These are phyloP conservation scores for Zasmidium cellare DNA, from an alignment of 2,329 filamentous ascomycete genomes.

Conservation along the genomic window DNA sequence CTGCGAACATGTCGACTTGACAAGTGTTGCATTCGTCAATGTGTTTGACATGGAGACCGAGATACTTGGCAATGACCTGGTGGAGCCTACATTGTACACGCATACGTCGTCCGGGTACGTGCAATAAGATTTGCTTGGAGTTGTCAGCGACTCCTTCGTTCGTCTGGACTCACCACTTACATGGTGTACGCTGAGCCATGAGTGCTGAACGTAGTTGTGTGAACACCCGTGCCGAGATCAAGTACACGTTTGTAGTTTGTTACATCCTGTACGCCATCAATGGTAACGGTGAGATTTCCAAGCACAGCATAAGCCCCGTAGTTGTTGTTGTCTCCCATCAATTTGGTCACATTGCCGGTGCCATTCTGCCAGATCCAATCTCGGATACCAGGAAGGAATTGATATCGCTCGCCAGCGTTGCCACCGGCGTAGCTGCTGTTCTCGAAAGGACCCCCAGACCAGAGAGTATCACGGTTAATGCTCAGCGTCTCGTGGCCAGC, in stretches of 20 bases:
- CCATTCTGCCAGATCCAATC: slow-evolving; percentile 51
- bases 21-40: slow-evolving; percentile 28
- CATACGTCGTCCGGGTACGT: slow-evolving; percentile 45
- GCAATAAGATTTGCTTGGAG: slow-evolving; percentile 44
- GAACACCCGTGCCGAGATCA: slow-evolving; percentile 47
- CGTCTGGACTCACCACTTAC: slow-evolving; percentile 1
- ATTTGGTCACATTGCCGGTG: slow-evolving; percentile 44
- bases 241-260: slow-evolving; percentile 44
- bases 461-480: slow-evolving; percentile 52
- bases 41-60: slow-evolving; percentile 46
- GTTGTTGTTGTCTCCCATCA: slow-evolving; percentile 42
- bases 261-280: slow-evolving; percentile 35
- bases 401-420: slow-evolving; percentile 39
- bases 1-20: slow-evolving; percentile 15
- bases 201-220: slow-evolving; percentile 31
- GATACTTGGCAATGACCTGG: slow-evolving; percentile 40
- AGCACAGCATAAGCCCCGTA: slow-evolving; percentile 52
- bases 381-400: slow-evolving; percentile 45
- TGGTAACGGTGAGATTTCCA: slow-evolving; percentile 46
- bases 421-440: slow-evolving; percentile 47
- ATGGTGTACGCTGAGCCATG: slow-evolving; percentile 33
- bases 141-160: neutral
- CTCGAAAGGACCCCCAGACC: slow-evolving; percentile 54
- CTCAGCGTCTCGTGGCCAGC: slow-evolving; percentile 45
- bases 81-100: slow-evolving; percentile 38